Conservation (phyloP, 768 basidiomycete species). For the Lanmaoa pseudosensibilis region DNA sequence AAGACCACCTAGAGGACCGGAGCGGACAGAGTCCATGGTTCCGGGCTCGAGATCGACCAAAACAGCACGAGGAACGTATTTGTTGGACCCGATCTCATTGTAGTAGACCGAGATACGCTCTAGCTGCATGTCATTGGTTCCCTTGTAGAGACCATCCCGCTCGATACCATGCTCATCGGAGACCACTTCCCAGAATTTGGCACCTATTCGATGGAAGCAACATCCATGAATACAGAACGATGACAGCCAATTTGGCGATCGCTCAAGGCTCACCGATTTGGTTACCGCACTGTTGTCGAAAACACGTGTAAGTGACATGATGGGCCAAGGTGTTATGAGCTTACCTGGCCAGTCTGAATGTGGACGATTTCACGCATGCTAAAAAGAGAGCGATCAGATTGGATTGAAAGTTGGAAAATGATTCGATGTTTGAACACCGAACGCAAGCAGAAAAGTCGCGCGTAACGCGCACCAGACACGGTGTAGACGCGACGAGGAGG, state of each 20-base stretch:
- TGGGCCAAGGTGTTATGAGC: conserved; percentile 20
- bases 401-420: conserved; percentile 12
- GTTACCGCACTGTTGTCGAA: conserved; percentile 83
- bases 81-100: conserved; percentile 92
- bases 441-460: conserved; percentile 23
- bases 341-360: conserved; percentile 97
- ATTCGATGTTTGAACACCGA: conserved; percentile 23
- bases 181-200: conserved; percentile 97
- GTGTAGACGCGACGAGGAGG: conserved; percentile 13
- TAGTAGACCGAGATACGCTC: conserved; percentile 98
- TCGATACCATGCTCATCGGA: conserved; percentile 98
- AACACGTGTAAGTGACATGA: conserved; percentile 28
- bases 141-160: conserved; percentile 90
- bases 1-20: conserved; percentile 84
- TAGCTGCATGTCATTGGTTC: conserved; percentile 91
- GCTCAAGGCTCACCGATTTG: conserved; percentile 78
- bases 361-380: conserved; percentile 99
- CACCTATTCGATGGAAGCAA: conserved; percentile 51
- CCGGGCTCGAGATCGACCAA: conserved; percentile 98
- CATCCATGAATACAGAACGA: conserved; percentile 19
- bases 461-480: conserved; percentile 30
- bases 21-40: conserved; percentile 91
- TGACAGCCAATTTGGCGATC: conserved; percentile 10
- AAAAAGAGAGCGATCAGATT: conserved; percentile 31
- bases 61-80: conserved; percentile 98